Conservation (phyloP, 768 basidiomycete genomes). For the Termitomyces sp. region DNA sequence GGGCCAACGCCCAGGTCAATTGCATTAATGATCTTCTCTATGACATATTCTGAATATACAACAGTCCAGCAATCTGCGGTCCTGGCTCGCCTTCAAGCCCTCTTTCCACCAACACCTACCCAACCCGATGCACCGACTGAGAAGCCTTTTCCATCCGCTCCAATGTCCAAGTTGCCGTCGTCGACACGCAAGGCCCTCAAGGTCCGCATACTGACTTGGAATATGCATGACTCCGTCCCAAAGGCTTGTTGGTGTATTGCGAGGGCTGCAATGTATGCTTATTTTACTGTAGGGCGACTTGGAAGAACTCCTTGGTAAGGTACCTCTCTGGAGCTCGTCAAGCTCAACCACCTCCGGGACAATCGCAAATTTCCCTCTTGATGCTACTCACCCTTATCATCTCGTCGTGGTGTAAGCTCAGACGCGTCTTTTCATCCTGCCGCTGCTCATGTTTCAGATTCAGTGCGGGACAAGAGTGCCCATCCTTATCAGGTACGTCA, state of each 20-base stretch:
- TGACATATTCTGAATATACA: neutral
- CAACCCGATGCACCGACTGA: constrained; percentile 4
- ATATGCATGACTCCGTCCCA: constrained; percentile 81
- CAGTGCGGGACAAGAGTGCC: constrained; percentile 74
- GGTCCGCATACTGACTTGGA: constrained; percentile 73
- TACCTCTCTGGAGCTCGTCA: constrained; percentile 39
- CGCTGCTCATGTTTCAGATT: constrained; percentile 15
- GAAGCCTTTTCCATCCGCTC: constrained; percentile 6
- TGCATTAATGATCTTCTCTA: neutral
- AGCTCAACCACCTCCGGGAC: constrained; percentile 19
- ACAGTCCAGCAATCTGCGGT: constrained; percentile 6
- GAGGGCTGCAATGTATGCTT: constrained; percentile 1
- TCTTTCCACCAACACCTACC: constrained; percentile 13
- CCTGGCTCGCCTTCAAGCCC: constrained; percentile 15
- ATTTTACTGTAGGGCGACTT: constrained; percentile 57
- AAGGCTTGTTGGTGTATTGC: constrained; percentile 41
- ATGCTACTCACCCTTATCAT: constrained; percentile 68
- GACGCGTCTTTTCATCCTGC: neutral
- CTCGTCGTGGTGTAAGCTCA: constrained; percentile 67
- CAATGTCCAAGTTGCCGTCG: neutral
- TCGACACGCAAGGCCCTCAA: constrained; percentile 39
- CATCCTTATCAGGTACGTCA: constrained; percentile 62
- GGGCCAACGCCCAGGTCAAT: neutral
- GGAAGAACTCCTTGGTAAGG: constrained; percentile 64
- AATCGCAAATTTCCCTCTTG: constrained; percentile 47